Evolutionary conservation across 345 rosid genomes (phyloP).

Genomic region (Erodium maritimum): DNA sequence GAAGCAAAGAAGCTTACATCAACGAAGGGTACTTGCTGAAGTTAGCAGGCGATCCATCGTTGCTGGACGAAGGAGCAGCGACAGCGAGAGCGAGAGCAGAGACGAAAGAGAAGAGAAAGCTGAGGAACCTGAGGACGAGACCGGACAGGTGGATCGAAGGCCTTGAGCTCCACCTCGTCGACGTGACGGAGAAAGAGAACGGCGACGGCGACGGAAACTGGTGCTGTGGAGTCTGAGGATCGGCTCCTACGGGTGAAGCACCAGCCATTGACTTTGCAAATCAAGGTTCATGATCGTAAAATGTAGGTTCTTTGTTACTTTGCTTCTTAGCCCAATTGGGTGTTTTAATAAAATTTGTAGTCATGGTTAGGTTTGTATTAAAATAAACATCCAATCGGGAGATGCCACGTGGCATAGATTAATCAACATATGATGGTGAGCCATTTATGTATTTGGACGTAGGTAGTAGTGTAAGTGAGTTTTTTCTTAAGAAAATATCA

Average conservation of each 20-base stretch:
- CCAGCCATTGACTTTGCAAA: conserved; percentile 23
- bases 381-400: no score
- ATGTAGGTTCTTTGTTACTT: conserved; percentile 13
- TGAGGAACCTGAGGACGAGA: conserved; percentile 41
- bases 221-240: conserved; percentile 15
- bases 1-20: conserved; percentile 24
- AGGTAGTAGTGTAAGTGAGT: no score
- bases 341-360: no score
- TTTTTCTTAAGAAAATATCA: no score
- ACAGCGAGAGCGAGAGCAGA: conserved; percentile 43
- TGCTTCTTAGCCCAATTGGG: no score
- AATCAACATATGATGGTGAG: no score
- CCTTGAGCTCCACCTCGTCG: conserved; percentile 28
- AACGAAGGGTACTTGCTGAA: conserved; percentile 42
- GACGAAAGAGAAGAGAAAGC: conserved; percentile 40
- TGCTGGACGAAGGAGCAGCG: conserved; percentile 14
- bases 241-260: conserved; percentile 25
- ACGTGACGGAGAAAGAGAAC: conserved; percentile 35
- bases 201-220: conserved; percentile 53
- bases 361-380: no score
- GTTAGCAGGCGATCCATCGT: conserved; percentile 20
- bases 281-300: conserved; percentile 2
- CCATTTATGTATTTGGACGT: no score
- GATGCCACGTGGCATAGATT: no score
- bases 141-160: conserved; percentile 18